Evolutionary conservation across 768 basidiomycete genomes (phyloP).

Genomic region (Pisolithus orientalis): DNA sequence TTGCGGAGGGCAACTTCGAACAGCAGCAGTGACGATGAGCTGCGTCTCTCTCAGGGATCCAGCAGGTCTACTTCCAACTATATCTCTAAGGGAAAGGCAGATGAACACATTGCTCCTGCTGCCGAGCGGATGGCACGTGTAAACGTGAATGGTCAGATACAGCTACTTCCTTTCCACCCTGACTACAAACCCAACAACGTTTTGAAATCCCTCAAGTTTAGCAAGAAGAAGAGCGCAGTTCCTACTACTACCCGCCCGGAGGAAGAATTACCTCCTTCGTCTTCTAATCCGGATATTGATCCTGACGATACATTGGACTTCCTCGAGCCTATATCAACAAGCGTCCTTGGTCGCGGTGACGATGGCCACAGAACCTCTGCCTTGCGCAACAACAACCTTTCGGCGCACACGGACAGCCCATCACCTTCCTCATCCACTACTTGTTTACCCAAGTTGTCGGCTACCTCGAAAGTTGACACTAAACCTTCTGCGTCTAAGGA

Average conservation of each 20-base stretch:
- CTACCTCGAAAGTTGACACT: constrained; percentile 2
- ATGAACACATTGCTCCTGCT: neutral
- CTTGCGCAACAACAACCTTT: neutral
- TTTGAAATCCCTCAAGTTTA: constrained; percentile 27
- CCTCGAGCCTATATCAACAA: constrained; percentile 15
- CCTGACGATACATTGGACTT: constrained; percentile 17
- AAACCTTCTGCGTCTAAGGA: neutral
- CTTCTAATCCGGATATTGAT: constrained; percentile 9
- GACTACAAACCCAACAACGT: constrained; percentile 15
- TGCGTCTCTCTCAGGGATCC: constrained; percentile 22
- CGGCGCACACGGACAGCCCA: too few relatives aligned
- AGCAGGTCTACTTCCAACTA: constrained; percentile 6
- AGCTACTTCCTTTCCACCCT: constrained; percentile 16
- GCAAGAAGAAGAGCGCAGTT: constrained; percentile 20
- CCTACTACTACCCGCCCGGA: neutral
- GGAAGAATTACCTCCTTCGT: constrained; percentile 13
- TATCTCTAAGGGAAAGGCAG: constrained; percentile 7
- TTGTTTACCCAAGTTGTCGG: neutral
- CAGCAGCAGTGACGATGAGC: constrained; percentile 24
- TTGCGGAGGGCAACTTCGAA: neutral
- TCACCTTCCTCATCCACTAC: too few relatives aligned
- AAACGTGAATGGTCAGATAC: constrained; percentile 6
- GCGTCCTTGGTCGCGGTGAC: constrained; percentile 3
- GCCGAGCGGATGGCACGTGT: constrained; percentile 10
- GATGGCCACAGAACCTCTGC: neutral